Evolutionary conservation across 176 grass and related monocot species (phyloP), one percentile per base, ranked within the genome.

Genomic region (Aegilops tauschii): DNA sequence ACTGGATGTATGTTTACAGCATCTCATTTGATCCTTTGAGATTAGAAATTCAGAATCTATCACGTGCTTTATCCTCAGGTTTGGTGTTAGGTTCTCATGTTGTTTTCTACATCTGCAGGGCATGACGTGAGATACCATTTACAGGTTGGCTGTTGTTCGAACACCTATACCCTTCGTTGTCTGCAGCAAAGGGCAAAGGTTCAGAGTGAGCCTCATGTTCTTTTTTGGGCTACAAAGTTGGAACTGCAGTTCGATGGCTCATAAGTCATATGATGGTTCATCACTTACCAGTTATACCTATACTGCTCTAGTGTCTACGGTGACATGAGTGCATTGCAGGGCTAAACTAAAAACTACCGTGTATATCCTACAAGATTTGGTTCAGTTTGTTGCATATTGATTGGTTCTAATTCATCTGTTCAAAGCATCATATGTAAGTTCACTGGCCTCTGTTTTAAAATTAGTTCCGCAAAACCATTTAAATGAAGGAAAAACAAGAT

Each of bases 91-190:
- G 71, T 82, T 82, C 64, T 78, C 44, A 82, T 14, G 5, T 58
- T 90, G 21, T 72, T 86, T 65, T 81, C 42, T 83, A 66, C 52
- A 52, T 65, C 54, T 23, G 28, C 76, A 82, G 13, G 27, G 56
- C 31, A 12, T 44, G 70, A 68, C 1, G 21, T 30, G 28, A 11
- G 63, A 76, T 21, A 21, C 61, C 28, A 76, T 84, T 63, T 39
- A 32, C 69, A 75, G 35, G 70, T 84, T 42, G 23, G 44, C 45
- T 58, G 31, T 72, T 73, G 69, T 62, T 83, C 10, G 5, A 73
- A 61, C 34, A 30, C 34, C 29, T 39, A 61, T 32, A 39, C 61
- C 63, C 9, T 31, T 76, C 25, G 44, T 50, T 52, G 44, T 75
- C 73, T 50, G 25, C 73, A 76, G 73, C 42, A 30, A 76, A 44